Conservation (phyloP, 495 filamentous ascomycete species). For the Neurospora sp. region DNA sequence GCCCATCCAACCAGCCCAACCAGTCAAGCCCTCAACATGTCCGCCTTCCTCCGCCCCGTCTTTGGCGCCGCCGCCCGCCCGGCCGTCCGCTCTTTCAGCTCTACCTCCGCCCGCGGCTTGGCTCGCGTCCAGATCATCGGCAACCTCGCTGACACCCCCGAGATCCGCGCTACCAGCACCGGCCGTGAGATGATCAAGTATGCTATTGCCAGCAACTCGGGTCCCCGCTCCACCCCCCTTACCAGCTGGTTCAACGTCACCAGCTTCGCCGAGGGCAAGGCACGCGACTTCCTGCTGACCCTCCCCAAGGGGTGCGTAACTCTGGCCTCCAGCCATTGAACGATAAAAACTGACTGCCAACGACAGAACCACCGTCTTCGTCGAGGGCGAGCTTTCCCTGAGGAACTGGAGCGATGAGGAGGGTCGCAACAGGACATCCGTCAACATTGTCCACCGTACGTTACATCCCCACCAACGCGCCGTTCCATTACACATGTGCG, state of each 20-base stretch:
- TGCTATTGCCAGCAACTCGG: constrained; percentile 48
- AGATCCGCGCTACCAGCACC: constrained; percentile 52
- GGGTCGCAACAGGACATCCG: constrained; percentile 41
- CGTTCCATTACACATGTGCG: not conserved
- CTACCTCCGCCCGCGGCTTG: constrained; percentile 47
- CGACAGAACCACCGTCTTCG: constrained; percentile 52
- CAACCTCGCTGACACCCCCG: constrained; percentile 59
- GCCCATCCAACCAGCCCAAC: not conserved
- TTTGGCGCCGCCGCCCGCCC: constrained; percentile 22
- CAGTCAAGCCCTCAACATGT: constrained; percentile 15
- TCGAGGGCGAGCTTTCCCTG: constrained; percentile 65
- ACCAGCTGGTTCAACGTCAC: constrained; percentile 71
- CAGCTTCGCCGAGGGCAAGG: constrained; percentile 51
- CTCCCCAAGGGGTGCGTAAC: constrained; percentile 69
- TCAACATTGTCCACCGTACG: constrained; percentile 70
- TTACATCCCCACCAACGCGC: constrained; percentile 3
- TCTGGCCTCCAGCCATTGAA: not conserved
- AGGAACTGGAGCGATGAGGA: constrained; percentile 50
- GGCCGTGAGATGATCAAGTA: constrained; percentile 62
- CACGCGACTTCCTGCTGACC: constrained; percentile 52
- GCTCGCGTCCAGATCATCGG: constrained; percentile 61
- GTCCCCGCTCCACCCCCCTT: constrained; percentile 47
- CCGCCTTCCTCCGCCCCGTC: constrained; percentile 34
- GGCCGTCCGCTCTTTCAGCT: constrained; percentile 45
- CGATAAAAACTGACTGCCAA: not conserved